Evolutionary conservation across 768 basidiomycete species (phyloP), one percentile per base, ranked within the genome.

Genomic region (Rhodotorula toruloides): DNA sequence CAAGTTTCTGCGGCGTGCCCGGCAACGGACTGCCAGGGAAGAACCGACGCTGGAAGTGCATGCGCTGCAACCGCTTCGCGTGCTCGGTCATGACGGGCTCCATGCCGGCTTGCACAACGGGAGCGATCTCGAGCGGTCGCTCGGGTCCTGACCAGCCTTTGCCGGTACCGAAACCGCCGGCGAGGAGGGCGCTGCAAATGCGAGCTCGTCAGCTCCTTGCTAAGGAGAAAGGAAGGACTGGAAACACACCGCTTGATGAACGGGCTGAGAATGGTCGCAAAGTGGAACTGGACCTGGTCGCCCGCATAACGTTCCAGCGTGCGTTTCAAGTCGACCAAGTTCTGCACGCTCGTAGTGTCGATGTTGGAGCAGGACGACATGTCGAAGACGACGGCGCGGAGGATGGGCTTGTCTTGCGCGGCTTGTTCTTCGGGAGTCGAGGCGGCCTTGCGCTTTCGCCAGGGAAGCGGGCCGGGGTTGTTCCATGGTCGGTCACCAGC

Each of bases 271-370:
- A 97, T 81, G 42, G 88, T 85, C 9, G 90, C 87, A 76, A 99
- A 99, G 80, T 98, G 94, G 82, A 96, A 98, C 83, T 91, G 76
- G 29, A 80, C 75, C 11, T n/a, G 48, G n/a, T 54, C 37, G 32
- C 70, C 68, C 2, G 86, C 83, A 87, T 89, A 97, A 73, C 85
- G 83, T 76, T 97, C 91, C n/a, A 97, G 82, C 77, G 88, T 88
- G 37, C 79, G 84, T 27, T 92, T 85, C 3, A 90, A 84, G 76
- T 99, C 96, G 63, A 96, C 86, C 50, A 99, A 82, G 40, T 90
- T 84, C 78, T 98, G 96, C 1, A 91, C 83, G 31, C 88, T 87
- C 2, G 96, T 98, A 12, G 89, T 90, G 74, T 99, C 96, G 48
- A 98, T 82, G 70, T 97, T 52, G 85, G 93, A 87, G 37, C 36